Evolutionary conservation across 768 basidiomycete genomes (phyloP), one percentile per base, ranked within the genome.

Genomic region (Termitomyces heimii): DNA sequence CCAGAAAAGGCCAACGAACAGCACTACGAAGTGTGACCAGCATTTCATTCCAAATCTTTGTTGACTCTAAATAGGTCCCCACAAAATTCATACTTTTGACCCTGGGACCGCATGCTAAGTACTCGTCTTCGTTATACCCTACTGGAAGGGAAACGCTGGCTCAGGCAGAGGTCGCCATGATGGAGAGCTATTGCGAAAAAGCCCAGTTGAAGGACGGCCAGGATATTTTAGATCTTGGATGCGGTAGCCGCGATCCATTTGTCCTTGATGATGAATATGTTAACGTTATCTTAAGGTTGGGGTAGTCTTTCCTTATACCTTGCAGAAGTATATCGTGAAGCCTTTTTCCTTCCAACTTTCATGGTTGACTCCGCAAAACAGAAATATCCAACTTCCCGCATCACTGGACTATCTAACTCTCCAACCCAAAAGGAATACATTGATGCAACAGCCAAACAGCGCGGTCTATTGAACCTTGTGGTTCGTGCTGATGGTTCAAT

Each of bases 1-100:
- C 79, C 85, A 0, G 77, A 82, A 39, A 85, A 84, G 64, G 87
- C 86, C 20, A 89, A 89, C 60, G 83, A 88, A 64, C 87, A 88
- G 67, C 86, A 89, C 63, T 89, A 89, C 67, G 86, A 89, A 73
- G 86, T 85, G 56, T 62, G 68, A 67, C 13, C 29, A 37, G 5
- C 20, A 42, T 3, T 42, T 29, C 14, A 8, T 39, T 26, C 37
- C 1, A 0, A 2, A 51, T 51, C 40, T 53, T 46, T 52, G 16
- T 22, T 49, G 31, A 37, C 16, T 31, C 22, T n/a, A 32, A 24
- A n/a, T 54, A 84, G 83, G 80, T 85, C 8, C 71, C 82, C 0
- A 84, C 81, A 0, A 68, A 75, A 31, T 88, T 89, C 67, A 86
- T 87, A 54, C 67, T 85, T 9, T 80, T 83, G 1, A 86, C 85